Evolutionary conservation across 495 filamentous ascomycete genomes (phyloP).

Genomic region (Amphirosellinia nigrospora): DNA sequence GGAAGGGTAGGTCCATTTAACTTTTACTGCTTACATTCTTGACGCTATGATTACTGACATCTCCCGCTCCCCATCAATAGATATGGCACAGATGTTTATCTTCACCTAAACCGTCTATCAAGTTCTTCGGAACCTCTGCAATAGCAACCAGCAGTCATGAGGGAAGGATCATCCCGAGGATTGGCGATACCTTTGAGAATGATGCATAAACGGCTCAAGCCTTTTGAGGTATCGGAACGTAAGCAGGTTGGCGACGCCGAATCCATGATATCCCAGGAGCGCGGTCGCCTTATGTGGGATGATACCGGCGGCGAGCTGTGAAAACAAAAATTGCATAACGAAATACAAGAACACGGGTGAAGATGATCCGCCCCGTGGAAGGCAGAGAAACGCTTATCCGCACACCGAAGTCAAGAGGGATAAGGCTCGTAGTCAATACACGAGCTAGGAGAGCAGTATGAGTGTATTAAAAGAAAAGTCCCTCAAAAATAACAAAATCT

Average conservation of each 20-base stretch:
- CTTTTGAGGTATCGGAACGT: slow-evolving; percentile 75
- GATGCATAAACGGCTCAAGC: slow-evolving; percentile 64
- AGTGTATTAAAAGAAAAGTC: slow-evolving; percentile 6
- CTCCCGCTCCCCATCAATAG: slow-evolving; percentile 49
- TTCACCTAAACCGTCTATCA: slow-evolving; percentile 93
- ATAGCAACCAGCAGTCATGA: slow-evolving; percentile 98
- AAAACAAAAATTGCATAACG: slow-evolving; percentile 2
- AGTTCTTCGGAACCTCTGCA: slow-evolving; percentile 96
- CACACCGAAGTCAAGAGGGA: not conserved
- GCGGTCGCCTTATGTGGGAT: slow-evolving; percentile 25
- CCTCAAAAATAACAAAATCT: not conserved
- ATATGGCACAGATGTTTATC: slow-evolving; percentile 97
- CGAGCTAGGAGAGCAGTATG: not conserved
- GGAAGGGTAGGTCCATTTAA: slow-evolving; percentile 78
- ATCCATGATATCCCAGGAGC: slow-evolving; percentile 62
- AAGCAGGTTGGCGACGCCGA: slow-evolving; percentile 88
- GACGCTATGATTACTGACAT: slow-evolving; percentile 21
- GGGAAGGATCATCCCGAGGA: slow-evolving; percentile 80
- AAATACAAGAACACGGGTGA: slow-evolving; percentile 1
- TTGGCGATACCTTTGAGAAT: slow-evolving; percentile 74
- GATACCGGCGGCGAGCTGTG: slow-evolving; percentile 31
- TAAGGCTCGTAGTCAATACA: not conserved
- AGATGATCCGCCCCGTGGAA: slow-evolving; percentile 7
- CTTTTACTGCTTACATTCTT: slow-evolving; percentile 5
- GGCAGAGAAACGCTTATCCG: not conserved